Evolutionary conservation across 768 basidiomycete species (phyloP).

Genomic region (Tulasnella sp.): DNA sequence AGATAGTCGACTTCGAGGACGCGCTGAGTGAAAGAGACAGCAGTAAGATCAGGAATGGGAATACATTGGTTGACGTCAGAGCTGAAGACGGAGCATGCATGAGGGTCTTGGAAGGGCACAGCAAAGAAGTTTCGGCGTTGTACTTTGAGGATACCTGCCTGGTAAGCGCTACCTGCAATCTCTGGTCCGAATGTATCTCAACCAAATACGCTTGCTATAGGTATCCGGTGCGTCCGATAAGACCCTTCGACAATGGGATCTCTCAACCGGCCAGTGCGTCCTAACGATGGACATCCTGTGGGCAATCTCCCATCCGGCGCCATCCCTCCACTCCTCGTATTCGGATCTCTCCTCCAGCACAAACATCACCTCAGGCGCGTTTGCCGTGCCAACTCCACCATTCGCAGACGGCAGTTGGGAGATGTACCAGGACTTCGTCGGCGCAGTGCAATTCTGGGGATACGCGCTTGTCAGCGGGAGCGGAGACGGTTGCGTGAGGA

Average conservation of each 20-base stretch:
- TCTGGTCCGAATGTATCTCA: too few relatives aligned
- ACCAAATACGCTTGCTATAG: constrained; percentile 36
- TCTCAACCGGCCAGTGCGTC: constrained; percentile 93
- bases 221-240: constrained; percentile 98
- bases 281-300: constrained; percentile 99
- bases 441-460: constrained; percentile 97
- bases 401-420: constrained; percentile 87
- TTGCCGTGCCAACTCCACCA: constrained; percentile 76
- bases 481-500: constrained; percentile 91
- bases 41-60: constrained; percentile 58
- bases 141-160: constrained; percentile 94
- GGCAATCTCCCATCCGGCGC: constrained; percentile 83
- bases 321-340: constrained; percentile 14
- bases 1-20: constrained; percentile 19
- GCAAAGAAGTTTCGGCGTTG: constrained; percentile 81
- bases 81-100: constrained; percentile 45
- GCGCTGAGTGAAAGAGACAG: constrained; percentile 21
- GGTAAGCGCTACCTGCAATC: constrained; percentile 34
- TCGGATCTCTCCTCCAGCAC: constrained; percentile 30
- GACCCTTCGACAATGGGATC: constrained; percentile 96
- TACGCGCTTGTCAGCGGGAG: constrained; percentile 95
- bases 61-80: constrained; percentile 20
- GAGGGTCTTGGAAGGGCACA: constrained; percentile 78
- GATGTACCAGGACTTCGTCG: constrained; percentile 94
- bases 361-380: constrained; percentile 47